phyloP scores from a whole-genome alignment of 805 yeast species.

The Peterozyma toletana region DNA sequence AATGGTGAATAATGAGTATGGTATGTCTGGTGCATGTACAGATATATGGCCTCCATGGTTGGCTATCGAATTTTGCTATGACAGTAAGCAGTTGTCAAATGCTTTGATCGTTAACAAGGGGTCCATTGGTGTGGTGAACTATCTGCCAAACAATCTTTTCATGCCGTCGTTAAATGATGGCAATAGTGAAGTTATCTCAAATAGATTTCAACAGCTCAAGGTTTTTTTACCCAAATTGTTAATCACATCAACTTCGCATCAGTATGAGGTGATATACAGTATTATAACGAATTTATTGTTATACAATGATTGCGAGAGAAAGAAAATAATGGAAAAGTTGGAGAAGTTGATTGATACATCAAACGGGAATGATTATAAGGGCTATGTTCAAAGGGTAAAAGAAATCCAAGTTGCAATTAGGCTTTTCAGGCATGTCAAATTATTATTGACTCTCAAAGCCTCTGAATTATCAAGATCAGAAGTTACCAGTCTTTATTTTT shows the following conservation, averaged over 20 bases:
- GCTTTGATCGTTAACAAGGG: conserved; percentile 57
- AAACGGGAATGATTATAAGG: conserved; percentile 54
- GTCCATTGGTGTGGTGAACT: conserved; percentile 53
- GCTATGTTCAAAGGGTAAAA: conserved; percentile 39
- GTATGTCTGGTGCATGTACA: conserved; percentile 53
- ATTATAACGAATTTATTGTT: conserved; percentile 58
- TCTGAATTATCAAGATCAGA: conserved; percentile 39
- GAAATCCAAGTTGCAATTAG: conserved; percentile 41
- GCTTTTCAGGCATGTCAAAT: conserved; percentile 31
- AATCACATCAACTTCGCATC: conserved; percentile 64
- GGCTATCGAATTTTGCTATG: conserved; percentile 62
- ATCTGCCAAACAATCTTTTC: conserved; percentile 37
- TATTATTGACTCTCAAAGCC: conserved; percentile 44
- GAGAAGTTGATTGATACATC: conserved; percentile 64
- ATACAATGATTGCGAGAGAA: conserved; percentile 66
- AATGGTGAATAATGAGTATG: conserved; percentile 28
- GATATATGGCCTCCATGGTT: conserved; percentile 87
- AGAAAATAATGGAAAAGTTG: conserved; percentile 47
- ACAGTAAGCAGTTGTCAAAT: conserved; percentile 36
- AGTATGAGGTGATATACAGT: conserved; percentile 60
- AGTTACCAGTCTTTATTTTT: conserved; percentile 29
- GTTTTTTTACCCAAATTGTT: conserved; percentile 66
- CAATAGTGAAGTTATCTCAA: conserved; percentile 21
- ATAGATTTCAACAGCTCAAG: conserved; percentile 20
- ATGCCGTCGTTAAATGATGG: conserved; percentile 17